phyloP scores from a whole-genome alignment of 768 basidiomycete genomes.

The Pilatotrama ljubarskyi region DNA sequence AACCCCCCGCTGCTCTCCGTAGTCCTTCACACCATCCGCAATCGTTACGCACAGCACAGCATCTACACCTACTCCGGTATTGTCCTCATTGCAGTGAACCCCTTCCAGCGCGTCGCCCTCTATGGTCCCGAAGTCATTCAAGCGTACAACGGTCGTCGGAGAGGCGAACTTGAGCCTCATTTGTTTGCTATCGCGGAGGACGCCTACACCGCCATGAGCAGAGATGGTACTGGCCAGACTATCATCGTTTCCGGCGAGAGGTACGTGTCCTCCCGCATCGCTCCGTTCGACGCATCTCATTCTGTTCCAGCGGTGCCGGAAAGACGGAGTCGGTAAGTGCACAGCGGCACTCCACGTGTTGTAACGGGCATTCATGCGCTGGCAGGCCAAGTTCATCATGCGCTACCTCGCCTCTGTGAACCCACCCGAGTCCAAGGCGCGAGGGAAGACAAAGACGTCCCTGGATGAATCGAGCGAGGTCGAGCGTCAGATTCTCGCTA shows the following conservation, averaged over 20 bases:
- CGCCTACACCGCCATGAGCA: slow-evolving; percentile 96
- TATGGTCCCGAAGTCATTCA: slow-evolving; percentile 98
- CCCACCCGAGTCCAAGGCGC: slow-evolving; percentile 61
- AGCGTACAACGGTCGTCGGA: slow-evolving; percentile 87
- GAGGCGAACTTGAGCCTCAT: slow-evolving; percentile 97
- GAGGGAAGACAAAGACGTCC: slow-evolving; percentile 68
- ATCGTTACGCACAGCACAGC: slow-evolving; percentile 94
- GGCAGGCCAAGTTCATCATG: slow-evolving; percentile 96
- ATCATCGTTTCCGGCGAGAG: slow-evolving; percentile 99
- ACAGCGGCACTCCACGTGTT: neutral
- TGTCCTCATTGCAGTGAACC: slow-evolving; percentile 97
- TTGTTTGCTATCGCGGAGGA: slow-evolving; percentile 99
- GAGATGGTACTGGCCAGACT: slow-evolving; percentile 92
- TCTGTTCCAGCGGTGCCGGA: slow-evolving; percentile 79
- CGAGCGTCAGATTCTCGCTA: slow-evolving; percentile 95
- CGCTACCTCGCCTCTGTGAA: slow-evolving; percentile 98
- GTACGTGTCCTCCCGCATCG: slow-evolving; percentile 42
- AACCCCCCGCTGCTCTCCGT: neutral
- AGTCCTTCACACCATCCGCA: slow-evolving; percentile 97
- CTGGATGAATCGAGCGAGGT: slow-evolving; percentile 91
- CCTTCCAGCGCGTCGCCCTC: slow-evolving; percentile 95
- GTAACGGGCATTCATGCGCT: slow-evolving; percentile 10
- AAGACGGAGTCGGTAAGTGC: slow-evolving; percentile 91
- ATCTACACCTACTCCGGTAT: slow-evolving; percentile 99
- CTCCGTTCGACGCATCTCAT: slow-evolving; percentile 16